A percentile compares a stretch with the other conserved stretches of the same genome.
Conservation (phyloP, 441 rosid genomes). For the Mallotus repandus region DNA sequence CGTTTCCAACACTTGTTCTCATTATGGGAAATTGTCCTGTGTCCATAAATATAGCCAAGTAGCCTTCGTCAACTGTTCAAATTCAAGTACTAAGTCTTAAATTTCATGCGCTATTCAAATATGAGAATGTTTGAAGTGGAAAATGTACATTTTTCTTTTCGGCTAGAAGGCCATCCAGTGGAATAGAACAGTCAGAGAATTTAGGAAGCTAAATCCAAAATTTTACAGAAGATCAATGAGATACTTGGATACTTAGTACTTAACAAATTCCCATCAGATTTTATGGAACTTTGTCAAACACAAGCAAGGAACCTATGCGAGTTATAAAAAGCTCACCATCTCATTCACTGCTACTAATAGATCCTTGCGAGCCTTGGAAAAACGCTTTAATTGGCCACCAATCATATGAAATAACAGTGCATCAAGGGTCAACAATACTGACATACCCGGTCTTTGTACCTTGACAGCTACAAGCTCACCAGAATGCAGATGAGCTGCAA, state of each 20-base stretch:
- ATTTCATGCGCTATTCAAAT: neutral
- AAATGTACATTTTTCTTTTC: neutral
- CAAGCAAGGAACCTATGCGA: constrained; percentile 14
- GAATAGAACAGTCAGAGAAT: neutral
- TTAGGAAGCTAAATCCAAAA: neutral
- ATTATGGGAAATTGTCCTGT: neutral
- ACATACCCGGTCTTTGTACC: constrained; percentile 98
- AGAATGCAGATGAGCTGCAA: constrained; percentile 96
- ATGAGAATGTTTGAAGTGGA: neutral
- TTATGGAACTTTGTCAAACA: constrained; percentile 6
- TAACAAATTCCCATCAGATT: neutral
- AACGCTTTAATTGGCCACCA: constrained; percentile 91
- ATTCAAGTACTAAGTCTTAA: neutral
- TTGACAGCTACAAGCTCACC: constrained; percentile 99
- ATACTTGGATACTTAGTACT: neutral
- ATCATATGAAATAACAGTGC: constrained; percentile 90
- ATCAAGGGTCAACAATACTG: constrained; percentile 78
- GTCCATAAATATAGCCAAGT: neutral
- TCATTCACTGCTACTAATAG: constrained; percentile 94
- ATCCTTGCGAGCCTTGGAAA: constrained; percentile 95
- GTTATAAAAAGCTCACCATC: constrained; percentile 58
- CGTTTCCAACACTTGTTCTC: neutral
- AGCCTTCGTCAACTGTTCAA: neutral
- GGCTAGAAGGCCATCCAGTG: neutral
- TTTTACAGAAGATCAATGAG: neutral